Conservation (phyloP, 495 filamentous ascomycete genomes). For the Xylaria intraflava region DNA sequence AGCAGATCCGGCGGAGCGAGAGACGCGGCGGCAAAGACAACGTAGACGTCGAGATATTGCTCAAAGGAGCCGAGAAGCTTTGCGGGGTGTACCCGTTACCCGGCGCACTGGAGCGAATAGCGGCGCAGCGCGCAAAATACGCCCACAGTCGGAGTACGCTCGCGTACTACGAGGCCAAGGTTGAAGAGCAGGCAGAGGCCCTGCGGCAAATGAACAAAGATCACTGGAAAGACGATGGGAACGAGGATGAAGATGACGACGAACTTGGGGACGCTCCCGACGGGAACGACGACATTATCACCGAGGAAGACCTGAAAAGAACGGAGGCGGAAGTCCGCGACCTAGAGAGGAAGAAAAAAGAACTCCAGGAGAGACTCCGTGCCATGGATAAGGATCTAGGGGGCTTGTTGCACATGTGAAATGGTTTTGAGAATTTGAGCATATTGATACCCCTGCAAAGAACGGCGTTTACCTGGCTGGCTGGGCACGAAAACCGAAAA, state of each 20-base stretch:
- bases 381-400: conserved; percentile 77
- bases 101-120: conserved; percentile 75
- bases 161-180: conserved; percentile 67
- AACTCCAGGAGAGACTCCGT: conserved; percentile 68
- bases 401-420: conserved; percentile 46
- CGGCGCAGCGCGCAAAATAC: conserved; percentile 63
- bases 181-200: conserved; percentile 69
- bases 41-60: conserved; percentile 77
- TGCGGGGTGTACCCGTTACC: conserved; percentile 80
- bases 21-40: conserved; percentile 49
- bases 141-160: conserved; percentile 67
- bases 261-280: conserved; percentile 32
- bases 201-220: conserved; percentile 66
- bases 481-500: neutral
- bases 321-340: conserved; percentile 76
- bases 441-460: conserved; percentile 10
- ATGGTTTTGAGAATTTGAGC: neutral
- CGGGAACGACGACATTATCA: conserved; percentile 45
- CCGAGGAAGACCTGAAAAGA: conserved; percentile 64
- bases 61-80: conserved; percentile 85
- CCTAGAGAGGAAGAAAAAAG: conserved; percentile 68
- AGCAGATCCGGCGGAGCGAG: conserved; percentile 62
- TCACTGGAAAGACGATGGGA: conserved; percentile 38
- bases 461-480: neutral
- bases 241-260: conserved; percentile 40